Evolutionary conservation across 768 basidiomycete species (phyloP).

Genomic region (Myochromella boudieri): DNA sequence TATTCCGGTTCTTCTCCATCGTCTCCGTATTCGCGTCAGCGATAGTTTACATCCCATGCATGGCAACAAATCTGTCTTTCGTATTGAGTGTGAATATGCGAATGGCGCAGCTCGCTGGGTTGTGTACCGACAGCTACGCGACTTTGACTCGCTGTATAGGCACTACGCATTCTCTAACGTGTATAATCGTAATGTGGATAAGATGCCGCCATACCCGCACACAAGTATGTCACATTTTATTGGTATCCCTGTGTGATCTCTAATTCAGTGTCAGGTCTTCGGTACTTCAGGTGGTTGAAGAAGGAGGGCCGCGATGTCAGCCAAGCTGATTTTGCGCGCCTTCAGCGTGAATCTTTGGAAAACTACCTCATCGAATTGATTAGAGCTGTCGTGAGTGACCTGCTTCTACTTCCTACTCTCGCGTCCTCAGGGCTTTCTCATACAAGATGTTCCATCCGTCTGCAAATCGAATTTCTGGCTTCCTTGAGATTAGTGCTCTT

Average conservation of each 20-base stretch:
- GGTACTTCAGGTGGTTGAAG: constrained; percentile 86
- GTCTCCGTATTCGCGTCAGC: constrained; percentile 80
- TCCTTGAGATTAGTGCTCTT: constrained; percentile 89
- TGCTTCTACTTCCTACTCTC: neutral
- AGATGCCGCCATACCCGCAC: constrained; percentile 89
- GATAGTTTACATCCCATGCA: constrained; percentile 85
- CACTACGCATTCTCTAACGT: constrained; percentile 88
- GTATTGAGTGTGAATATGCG: constrained; percentile 95
- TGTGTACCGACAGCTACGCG: constrained; percentile 88
- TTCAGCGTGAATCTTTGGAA: constrained; percentile 83
- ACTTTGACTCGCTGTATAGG: constrained; percentile 86
- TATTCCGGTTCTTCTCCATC: constrained; percentile 75
- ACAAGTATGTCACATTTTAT: constrained; percentile 50
- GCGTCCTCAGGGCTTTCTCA: neutral
- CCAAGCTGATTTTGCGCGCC: constrained; percentile 74
- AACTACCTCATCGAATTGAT: constrained; percentile 87
- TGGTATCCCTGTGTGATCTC: constrained; percentile 1
- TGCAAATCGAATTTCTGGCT: constrained; percentile 84
- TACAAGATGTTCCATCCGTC: constrained; percentile 93
- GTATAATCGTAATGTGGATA: constrained; percentile 67
- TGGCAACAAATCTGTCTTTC: constrained; percentile 75
- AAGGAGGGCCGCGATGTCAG: constrained; percentile 58
- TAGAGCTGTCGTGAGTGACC: constrained; percentile 73
- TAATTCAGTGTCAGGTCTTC: constrained; percentile 54
- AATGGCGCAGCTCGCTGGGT: constrained; percentile 94